Percentiles rank a stretch among this genome's conserved stretches.
Conservation (phyloP, 257 asterid genomes). For the Nicotiana tomentosiformis region DNA sequence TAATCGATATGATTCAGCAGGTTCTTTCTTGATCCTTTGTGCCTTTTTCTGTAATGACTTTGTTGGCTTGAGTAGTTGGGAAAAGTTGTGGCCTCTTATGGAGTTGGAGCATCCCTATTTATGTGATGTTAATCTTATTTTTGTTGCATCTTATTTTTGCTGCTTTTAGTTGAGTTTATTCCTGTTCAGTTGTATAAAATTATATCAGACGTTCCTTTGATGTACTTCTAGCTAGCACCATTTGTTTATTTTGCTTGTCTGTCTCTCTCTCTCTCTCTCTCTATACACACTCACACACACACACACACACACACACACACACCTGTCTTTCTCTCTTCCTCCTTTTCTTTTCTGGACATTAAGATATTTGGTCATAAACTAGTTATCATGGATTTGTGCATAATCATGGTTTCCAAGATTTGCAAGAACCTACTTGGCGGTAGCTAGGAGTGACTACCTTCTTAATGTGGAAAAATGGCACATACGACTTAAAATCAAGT, state of each 20-base stretch:
- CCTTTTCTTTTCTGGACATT: background rate
- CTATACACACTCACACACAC: too few relatives aligned
- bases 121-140: background rate
- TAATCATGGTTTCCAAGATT: background rate
- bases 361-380: background rate
- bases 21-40: conserved; percentile 24
- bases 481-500: background rate
- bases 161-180: background rate
- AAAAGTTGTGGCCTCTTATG: background rate
- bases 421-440: background rate
- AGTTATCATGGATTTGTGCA: background rate
- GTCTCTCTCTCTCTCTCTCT: background rate
- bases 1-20: conserved; percentile 80
- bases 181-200: background rate
- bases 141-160: background rate
- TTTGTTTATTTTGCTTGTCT: background rate
- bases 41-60: background rate
- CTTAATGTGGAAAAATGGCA: background rate
- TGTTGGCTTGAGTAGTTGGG: background rate
- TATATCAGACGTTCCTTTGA: background rate
- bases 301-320: too few relatives aligned
- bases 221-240: background rate
- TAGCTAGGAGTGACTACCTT: background rate
- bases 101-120: background rate
- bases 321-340: too few relatives aligned